These are phyloP conservation scores for Penicillium capsulatum DNA, from an alignment of 2,329 filamentous ascomycete species.

Conservation along the genomic window DNA sequence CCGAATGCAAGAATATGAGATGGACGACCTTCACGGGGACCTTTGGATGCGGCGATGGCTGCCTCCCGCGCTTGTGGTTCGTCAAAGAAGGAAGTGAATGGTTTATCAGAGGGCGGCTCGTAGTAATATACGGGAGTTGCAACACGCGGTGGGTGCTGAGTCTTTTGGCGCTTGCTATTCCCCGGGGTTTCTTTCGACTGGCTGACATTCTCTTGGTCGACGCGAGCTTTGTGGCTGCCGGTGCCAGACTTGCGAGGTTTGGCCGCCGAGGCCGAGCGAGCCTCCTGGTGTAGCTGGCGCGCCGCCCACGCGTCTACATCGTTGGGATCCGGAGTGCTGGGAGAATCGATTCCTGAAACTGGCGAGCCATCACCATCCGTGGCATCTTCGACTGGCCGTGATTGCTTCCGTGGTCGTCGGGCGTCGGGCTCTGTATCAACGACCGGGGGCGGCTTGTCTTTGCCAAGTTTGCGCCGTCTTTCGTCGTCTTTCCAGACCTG, in stretches of 20 bases:
- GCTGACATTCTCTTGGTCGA: slow-evolving; percentile 1
- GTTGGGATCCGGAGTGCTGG: slow-evolving; percentile 54
- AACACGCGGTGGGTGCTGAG: slow-evolving; percentile 8
- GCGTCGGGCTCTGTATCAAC: slow-evolving; percentile 20
- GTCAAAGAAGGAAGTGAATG: slow-evolving; percentile 82
- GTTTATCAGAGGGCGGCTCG: slow-evolving; percentile 44
- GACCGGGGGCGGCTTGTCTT: slow-evolving; percentile 51
- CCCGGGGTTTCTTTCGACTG: slow-evolving; percentile 6
- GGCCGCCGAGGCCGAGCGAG: slow-evolving; percentile 52
- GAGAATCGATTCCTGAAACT: slow-evolving; percentile 38
- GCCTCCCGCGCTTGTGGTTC: slow-evolving; percentile 76
- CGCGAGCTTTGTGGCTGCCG: slow-evolving; percentile 13
- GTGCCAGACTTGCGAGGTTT: slow-evolving; percentile 30
- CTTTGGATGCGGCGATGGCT: slow-evolving; percentile 55
- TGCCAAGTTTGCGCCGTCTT: slow-evolving; percentile 72
- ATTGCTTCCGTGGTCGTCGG: slow-evolving; percentile 19
- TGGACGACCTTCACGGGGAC: slow-evolving; percentile 61
- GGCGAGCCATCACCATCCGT: slow-evolving; percentile 42
- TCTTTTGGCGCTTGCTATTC: slow-evolving; percentile 29
- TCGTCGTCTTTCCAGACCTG: slow-evolving; percentile 84
- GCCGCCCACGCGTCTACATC: slow-evolving; percentile 69
- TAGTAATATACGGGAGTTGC: slow-evolving; percentile 16
- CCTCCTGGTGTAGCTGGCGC: slow-evolving; percentile 71
- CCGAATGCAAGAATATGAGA: slow-evolving; percentile 68
- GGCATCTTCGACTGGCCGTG: slow-evolving; percentile 41